These are phyloP conservation scores for Laetiporus sulphureus DNA, from an alignment of 1,284 basidiomycete species.

Conservation along the genomic window DNA sequence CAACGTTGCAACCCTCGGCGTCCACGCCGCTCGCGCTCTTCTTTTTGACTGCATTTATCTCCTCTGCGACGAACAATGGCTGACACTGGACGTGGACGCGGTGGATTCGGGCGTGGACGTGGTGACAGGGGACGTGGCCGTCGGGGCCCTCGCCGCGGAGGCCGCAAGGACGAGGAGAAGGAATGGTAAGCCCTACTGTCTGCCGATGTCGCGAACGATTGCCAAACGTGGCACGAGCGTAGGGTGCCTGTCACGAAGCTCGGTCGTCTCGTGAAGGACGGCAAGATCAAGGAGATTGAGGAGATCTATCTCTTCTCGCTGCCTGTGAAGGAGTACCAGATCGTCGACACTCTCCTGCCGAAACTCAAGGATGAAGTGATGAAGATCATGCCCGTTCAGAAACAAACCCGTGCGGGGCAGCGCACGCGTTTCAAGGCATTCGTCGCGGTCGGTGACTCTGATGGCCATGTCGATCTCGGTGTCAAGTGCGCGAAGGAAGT, in stretches of 20 bases:
- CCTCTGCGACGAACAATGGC: conserved; percentile 45
- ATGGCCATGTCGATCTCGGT: conserved; percentile 98
- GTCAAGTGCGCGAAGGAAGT: conserved; percentile 99
- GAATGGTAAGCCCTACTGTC: conserved; percentile 77
- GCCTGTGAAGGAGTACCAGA: conserved; percentile 97
- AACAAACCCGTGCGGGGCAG: conserved; percentile 99
- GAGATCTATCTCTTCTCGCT: conserved; percentile 99
- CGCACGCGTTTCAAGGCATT: conserved; percentile 99
- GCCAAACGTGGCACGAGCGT: conserved; percentile 1
- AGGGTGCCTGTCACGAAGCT: conserved; percentile 99
- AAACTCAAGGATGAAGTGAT: conserved; percentile 99
- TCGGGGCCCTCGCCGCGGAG: conserved; percentile 89
- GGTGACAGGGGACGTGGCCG: conserved; percentile 81
- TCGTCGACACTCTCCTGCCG: conserved; percentile 96
- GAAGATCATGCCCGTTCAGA: conserved; percentile 99
- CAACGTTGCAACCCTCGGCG: too few species aligned
- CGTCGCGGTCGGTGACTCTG: conserved; percentile 98
- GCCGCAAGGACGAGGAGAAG: conserved; percentile 98
- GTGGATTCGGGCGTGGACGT: conserved; percentile 87
- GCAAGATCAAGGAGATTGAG: conserved; percentile 99
- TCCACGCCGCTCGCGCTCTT: conserved; percentile 3
- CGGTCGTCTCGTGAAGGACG: conserved; percentile 98
- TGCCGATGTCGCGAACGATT: not conserved
- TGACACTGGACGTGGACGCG: conserved; percentile 73
- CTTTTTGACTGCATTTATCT: conserved; percentile 10